Base-by-base conservation (phyloP, 306 rosid genomes). In the Acacia melanoxylon region DNA sequence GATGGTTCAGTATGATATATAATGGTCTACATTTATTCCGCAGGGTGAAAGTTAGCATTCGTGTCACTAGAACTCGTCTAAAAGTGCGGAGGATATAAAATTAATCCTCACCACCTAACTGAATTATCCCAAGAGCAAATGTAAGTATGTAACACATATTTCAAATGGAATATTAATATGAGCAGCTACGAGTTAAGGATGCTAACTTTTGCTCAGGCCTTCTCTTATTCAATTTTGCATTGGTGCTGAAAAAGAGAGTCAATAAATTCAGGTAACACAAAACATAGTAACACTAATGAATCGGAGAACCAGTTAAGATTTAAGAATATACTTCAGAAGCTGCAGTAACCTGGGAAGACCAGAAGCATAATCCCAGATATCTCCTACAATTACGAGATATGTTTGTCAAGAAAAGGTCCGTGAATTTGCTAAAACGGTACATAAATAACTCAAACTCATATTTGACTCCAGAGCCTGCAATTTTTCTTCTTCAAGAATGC, bases 241-340 rank as follows among this genome's bases (percentile, higher is more conserved):
- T 85, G 85, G 68, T 72, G 88, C 86, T 88, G 92, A 89, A 86
- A 89, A 82, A 83, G 65, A 79, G 77, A 82, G 88, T 72, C 77
- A 58, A 74, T 58, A 75, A 79, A 69, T 81, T 84, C 72, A 73
- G 81, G 80, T 78, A 27, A 76, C 85, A 78, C 88, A 81, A 66
- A 76, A 76, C 72, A 71, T 72, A 86, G 71, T 72, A 86, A 42
- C 86, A 73, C 68, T 73, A 62, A 86, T 73, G 67, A 87, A 85
- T 81, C 52, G 77, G 79, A 83, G 78, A 85, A 84, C 87, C 31
- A 81, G 86, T 82, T 79, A 67, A 81, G 85, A 73, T 48, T 66
- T 81, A 61, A 81, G 85, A 73, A 42, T 70, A 68, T 82, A 83
- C 91, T 87, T 59, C 15, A 74, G 70, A 62, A 82, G 72, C 84